Percentiles rank a stretch among this genome's conserved stretches.
phyloP scores from a whole-genome alignment of 306 rosid species.

The Quercus dentata region DNA sequence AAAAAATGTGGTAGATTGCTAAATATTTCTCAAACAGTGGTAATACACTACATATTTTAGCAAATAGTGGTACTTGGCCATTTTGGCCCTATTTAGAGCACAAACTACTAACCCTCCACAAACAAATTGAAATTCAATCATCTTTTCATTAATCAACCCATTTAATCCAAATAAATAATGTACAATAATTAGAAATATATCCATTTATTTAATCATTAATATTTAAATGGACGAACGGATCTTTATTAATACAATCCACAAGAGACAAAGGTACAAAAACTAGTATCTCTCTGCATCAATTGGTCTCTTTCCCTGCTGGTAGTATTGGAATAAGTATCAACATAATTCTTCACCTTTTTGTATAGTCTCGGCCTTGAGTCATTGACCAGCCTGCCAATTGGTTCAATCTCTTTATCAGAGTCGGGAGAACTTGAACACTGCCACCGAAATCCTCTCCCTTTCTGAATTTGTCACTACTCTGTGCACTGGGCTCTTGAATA shows the following conservation, averaged over 20 bases:
- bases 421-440: slow-evolving; percentile 40
- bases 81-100: too few species aligned
- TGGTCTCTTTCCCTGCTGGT: slow-evolving; percentile 46
- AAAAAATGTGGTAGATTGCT: too few species aligned
- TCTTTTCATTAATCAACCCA: too few species aligned
- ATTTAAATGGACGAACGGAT: too few species aligned
- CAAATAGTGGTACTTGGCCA: too few species aligned
- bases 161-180: too few species aligned
- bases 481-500: slow-evolving; percentile 50
- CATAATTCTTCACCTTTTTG: slow-evolving; percentile 38
- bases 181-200: too few species aligned
- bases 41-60: too few species aligned
- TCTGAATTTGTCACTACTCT: slow-evolving; percentile 43
- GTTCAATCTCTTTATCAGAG: slow-evolving; percentile 44
- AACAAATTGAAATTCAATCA: too few species aligned
- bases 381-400: slow-evolving; percentile 28
- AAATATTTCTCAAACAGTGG: too few species aligned
- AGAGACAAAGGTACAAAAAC: neutral
- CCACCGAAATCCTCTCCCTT: slow-evolving; percentile 45
- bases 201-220: too few species aligned
- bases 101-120: too few species aligned
- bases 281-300: slow-evolving; percentile 33
- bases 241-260: neutral
- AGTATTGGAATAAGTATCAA: slow-evolving; percentile 35
- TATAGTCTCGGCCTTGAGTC: slow-evolving; percentile 40